Base-by-base conservation (phyloP, 176 grass and related monocot genomes). In the Eremochloa ophiuroides region DNA sequence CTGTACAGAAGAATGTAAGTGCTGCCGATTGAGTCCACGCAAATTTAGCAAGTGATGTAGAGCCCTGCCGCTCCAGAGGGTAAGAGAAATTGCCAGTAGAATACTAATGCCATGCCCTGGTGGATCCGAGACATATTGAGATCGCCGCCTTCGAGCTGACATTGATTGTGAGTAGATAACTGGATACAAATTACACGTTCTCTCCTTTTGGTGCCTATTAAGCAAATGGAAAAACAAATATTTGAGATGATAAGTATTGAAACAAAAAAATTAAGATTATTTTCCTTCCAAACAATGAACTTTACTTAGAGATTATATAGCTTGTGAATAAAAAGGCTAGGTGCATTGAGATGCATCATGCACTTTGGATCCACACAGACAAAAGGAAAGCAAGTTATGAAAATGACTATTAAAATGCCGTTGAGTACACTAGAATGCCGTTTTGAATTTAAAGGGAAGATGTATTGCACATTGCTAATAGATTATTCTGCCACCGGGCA, bases 141-240 rank as follows among this genome's bases (percentile, higher is more conserved):
- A 89, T 89, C 88, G 73, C 83, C 78, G 73, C 83, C 83, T 89
- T 89, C 66, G 83, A 77, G 66, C 82, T 82, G 83, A 85, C 71
- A 81, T 76, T 66, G 77, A 66, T 82, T 31, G 33, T 78, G 78
- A 69, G 34, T 59, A 77, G 33, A 7, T 63, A 41, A 22, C 63
- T 85, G 46, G 17, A 71, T 66, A 82, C 12, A 81, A 47, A 38
- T 86, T 85, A 89, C 72, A 33, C 78, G 27, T 78, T 77, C 10
- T 65, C 87, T 29, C 35, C 59, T 67, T 53, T 82, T 18, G 66
- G 59, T 47, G 65, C 27, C 88, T 89, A 46, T 73, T 56, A 8
- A 81, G 39, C 2, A 68, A 78, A 43, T 44, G 44, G 28, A 0
- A 66, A 56, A 73, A 72, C n/a, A 10, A 78, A 40, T 22, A 29